phyloP scores from a whole-genome alignment of 75 land plant genomes.

The Gnetum montanum region DNA sequence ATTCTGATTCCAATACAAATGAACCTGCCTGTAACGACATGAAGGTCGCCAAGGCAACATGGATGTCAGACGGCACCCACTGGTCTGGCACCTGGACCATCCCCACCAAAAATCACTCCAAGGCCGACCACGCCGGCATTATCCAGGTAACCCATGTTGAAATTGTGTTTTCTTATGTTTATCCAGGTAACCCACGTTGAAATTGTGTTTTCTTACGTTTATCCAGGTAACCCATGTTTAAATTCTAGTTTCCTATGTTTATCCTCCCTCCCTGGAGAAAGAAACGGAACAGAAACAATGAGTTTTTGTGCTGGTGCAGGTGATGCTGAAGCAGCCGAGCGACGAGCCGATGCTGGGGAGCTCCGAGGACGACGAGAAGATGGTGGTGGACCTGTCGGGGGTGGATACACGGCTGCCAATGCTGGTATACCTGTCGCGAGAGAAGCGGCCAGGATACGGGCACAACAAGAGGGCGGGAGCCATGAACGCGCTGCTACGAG shows the following conservation, averaged over 20 bases:
- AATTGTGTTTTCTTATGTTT: neutral
- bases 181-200: constrained; percentile 11
- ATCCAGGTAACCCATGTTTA: constrained; percentile 11
- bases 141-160: constrained; percentile 16
- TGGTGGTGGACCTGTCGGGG: constrained; percentile 30
- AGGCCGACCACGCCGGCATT: constrained; percentile 35
- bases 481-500: constrained; percentile 60
- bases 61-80: constrained; percentile 54
- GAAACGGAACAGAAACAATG: no score
- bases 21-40: constrained; percentile 10
- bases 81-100: constrained; percentile 40
- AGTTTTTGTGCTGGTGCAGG: no score
- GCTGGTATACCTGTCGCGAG: constrained; percentile 56
- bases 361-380: constrained; percentile 21
- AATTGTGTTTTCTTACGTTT: neutral
- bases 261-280: no score
- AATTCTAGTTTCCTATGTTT: neutral
- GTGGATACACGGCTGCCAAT: constrained; percentile 52
- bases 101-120: constrained; percentile 8
- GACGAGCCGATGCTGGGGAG: constrained; percentile 38
- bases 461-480: constrained; percentile 78
- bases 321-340: constrained; percentile 71
- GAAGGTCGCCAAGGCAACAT: constrained; percentile 37
- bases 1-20: no score
- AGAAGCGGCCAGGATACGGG: constrained; percentile 55